Evolutionary conservation across 2,329 filamentous ascomycete species (phyloP).

Genomic region (Exserohilum rostratum): DNA sequence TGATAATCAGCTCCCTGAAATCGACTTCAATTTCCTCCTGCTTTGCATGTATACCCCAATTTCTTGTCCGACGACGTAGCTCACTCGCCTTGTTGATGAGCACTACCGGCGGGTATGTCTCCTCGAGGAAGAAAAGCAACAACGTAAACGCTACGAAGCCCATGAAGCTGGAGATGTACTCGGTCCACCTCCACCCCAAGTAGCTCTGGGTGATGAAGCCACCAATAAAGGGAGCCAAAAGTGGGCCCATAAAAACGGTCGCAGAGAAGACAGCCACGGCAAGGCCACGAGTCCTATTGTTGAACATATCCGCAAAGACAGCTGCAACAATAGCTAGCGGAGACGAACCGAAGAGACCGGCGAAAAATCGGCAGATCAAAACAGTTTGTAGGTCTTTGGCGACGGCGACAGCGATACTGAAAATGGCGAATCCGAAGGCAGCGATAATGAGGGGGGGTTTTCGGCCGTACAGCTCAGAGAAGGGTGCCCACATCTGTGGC

Average conservation of each 20-base stretch:
- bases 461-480: constrained; percentile 60
- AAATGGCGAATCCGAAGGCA: constrained; percentile 59
- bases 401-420: constrained; percentile 56
- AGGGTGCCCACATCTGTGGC: constrained; percentile 53
- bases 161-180: constrained; percentile 62
- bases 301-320: constrained; percentile 64
- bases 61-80: constrained; percentile 60
- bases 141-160: constrained; percentile 58
- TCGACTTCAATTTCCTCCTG: constrained; percentile 61
- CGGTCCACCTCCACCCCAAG: constrained; percentile 62
- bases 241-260: constrained; percentile 58
- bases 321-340: constrained; percentile 59
- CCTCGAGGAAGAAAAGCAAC: constrained; percentile 60
- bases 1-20: constrained; percentile 56
- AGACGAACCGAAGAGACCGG: constrained; percentile 61
- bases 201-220: constrained; percentile 58
- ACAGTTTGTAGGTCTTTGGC: constrained; percentile 61
- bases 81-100: constrained; percentile 63
- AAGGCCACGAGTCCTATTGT: constrained; percentile 51
- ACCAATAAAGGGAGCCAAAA: constrained; percentile 60
- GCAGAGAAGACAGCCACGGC: constrained; percentile 59
- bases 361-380: constrained; percentile 60
- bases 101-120: constrained; percentile 65
- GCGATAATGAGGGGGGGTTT: constrained; percentile 56
- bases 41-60: constrained; percentile 68